These are phyloP conservation scores for Ceratocystis huliohia DNA, from an alignment of 2,329 filamentous ascomycete species.

Conservation along the genomic window DNA sequence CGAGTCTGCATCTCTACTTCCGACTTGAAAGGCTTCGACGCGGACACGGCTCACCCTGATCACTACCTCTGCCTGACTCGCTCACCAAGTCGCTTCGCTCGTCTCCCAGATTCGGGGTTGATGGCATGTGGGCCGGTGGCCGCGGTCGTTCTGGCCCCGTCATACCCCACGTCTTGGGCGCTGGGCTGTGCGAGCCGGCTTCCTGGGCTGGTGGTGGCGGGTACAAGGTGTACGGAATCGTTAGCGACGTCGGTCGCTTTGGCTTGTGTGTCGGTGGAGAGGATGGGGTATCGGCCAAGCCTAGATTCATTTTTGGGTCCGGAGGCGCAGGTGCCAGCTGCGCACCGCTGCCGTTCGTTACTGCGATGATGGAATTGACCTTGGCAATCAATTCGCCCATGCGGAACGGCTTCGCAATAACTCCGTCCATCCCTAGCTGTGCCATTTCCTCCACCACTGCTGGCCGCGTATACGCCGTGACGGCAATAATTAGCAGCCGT, in stretches of 20 bases:
- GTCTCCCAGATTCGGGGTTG: slow-evolving; percentile 5
- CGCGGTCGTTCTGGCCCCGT: neutral
- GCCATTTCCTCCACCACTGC: slow-evolving; percentile 22
- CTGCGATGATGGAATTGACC: slow-evolving; percentile 44
- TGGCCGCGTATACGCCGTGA: slow-evolving; percentile 66
- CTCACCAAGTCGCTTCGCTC: neutral
- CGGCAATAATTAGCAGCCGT: slow-evolving; percentile 68
- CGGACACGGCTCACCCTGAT: neutral
- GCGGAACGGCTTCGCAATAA: slow-evolving; percentile 71
- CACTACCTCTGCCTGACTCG: neutral
- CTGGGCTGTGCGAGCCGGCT: neutral
- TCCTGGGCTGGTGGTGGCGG: neutral
- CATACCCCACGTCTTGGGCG: neutral
- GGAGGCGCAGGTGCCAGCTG: too few relatives aligned
- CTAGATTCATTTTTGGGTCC: too few relatives aligned
- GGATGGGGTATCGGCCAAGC: neutral
- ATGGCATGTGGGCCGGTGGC: slow-evolving; percentile 4
- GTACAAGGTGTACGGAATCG: neutral
- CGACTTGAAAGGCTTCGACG: neutral
- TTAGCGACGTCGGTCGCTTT: neutral
- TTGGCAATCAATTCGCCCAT: slow-evolving; percentile 57
- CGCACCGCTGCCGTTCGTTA: slow-evolving; percentile 25
- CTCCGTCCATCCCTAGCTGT: slow-evolving; percentile 44
- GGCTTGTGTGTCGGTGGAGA: neutral
- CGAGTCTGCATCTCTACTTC: neutral